Base-by-base conservation (phyloP, 169 alveolate genomes). In the Prorocentrum cordatum region DNA sequence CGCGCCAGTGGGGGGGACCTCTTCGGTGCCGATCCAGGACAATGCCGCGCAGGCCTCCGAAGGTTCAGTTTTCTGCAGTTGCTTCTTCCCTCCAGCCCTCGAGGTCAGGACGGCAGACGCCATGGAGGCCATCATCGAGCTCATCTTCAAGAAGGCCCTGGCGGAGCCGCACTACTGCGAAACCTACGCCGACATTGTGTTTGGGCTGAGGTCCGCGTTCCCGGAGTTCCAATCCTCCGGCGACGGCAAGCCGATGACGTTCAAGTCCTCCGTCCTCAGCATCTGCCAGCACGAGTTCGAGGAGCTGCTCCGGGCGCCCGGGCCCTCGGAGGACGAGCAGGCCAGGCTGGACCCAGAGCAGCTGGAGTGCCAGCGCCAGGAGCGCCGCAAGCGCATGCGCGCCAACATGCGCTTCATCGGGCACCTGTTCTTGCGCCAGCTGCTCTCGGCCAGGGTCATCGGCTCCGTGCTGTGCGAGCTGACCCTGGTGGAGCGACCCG, bases 371-470 rank as follows among this genome's bases (percentile, higher is more conserved):
- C 62, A 45, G 50, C 84, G 84, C 45, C 42, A 72, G 84, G 47
- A 72, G 84, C 84, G 84, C 66, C 42, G n/a, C n/a, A n/a, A n/a
- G n/a, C n/a, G n/a, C n/a, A 72, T 72, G 84, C 84, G 84, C 50
- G 84, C 68, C 54, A 72, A 72, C 68, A 72, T 72, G 84, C 42
- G 47, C 35, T 72, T 72, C 68, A 72, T 72, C 6, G 84, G 84
- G 24, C 84, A 72, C 84, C 68, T 72, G 20, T 72, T 72, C 50
- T n/a, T 72, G 68, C 67, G 84, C 3, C 84, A 72, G 84, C 84
- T 72, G n/a, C 68, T 72, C 14, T 72, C 84, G 50, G 84, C 84
- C 47, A 72, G 47, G 84, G n/a, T n/a, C n/a, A n/a, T n/a, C n/a
- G n/a, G n/a, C n/a, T n/a, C n/a, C n/a, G n/a, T n/a, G n/a, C n/a